phyloP scores from a whole-genome alignment of 805 yeast genomes.

The Zygoascus bituminiphila region DNA sequence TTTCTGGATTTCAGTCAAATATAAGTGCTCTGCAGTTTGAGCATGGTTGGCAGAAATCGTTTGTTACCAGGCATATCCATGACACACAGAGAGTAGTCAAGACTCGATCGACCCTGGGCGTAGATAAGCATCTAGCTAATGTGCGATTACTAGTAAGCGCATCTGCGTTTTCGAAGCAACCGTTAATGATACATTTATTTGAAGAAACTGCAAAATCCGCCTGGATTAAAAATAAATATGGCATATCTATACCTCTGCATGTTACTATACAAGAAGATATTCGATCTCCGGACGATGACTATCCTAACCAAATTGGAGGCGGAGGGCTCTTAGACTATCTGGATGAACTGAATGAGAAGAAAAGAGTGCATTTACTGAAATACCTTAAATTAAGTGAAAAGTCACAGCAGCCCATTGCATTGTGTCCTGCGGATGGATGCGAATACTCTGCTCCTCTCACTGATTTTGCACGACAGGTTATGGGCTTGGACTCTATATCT shows the following conservation, averaged over 20 bases:
- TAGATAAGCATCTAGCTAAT: conserved; percentile 24
- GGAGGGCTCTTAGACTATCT: conserved; percentile 7
- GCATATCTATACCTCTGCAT: conserved; percentile 12
- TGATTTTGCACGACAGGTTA: conserved; percentile 6
- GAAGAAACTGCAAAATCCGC: conserved; percentile 16
- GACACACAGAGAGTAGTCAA: conserved; percentile 32
- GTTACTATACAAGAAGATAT: conserved; percentile 9
- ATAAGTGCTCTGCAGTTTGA: conserved; percentile 71
- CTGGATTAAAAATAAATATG: conserved; percentile 24
- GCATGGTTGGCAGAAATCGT: conserved; percentile 75
- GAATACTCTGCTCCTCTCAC: conserved; percentile 2
- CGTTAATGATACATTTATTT: conserved; percentile 23
- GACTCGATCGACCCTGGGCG: conserved; percentile 8
- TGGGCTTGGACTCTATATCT: background rate
- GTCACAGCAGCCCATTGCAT: background rate
- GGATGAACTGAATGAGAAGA: background rate
- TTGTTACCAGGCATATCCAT: conserved; percentile 53
- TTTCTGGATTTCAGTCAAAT: conserved; percentile 65
- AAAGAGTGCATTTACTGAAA: background rate
- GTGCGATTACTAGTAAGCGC: conserved; percentile 23
- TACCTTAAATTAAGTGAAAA: background rate
- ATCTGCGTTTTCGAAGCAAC: conserved; percentile 19
- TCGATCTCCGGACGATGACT: background rate
- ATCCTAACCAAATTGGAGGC: conserved; percentile 14
- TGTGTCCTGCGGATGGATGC: conserved; percentile 9